Percentiles rank a stretch among this genome's conserved stretches.
Conservation (phyloP, 179 eudicot genomes). For the Kewa caespitosa region DNA sequence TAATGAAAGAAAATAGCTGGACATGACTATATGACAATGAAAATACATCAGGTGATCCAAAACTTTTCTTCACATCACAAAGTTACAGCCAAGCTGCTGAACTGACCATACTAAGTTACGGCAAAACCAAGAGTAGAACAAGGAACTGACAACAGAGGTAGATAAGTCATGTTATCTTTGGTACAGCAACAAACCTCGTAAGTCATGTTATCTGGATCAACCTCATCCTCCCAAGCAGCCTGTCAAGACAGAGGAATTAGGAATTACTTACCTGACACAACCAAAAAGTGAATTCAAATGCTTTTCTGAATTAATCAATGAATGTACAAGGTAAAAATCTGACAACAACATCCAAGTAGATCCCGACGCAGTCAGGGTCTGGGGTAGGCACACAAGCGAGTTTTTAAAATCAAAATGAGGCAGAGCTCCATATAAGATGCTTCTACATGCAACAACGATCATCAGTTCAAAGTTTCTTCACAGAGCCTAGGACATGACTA, state of each 20-base stretch:
- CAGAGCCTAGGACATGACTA: background rate
- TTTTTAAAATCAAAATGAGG: background rate
- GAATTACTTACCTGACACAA: background rate
- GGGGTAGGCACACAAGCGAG: too few species aligned
- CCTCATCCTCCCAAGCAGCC: conserved; percentile 54
- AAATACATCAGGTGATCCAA: background rate
- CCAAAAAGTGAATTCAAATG: background rate
- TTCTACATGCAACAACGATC: background rate
- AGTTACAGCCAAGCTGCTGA: background rate
- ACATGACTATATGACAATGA: too few species aligned
- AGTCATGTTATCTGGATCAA: conserved; percentile 76
- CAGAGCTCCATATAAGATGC: background rate
- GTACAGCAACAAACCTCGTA: conserved; percentile 57
- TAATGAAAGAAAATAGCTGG: too few species aligned
- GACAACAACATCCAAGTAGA: too few species aligned
- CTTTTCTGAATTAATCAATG: too few species aligned
- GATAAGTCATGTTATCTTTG: background rate
- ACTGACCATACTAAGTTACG: background rate
- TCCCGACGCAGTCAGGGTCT: too few species aligned
- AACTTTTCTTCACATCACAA: conserved; percentile 5
- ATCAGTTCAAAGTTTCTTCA: too few species aligned
- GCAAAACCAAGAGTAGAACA: background rate
- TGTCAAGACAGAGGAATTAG: conserved; percentile 23
- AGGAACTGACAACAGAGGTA: background rate
- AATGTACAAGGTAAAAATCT: too few species aligned